A percentile compares a stretch with the other conserved stretches of the same genome.
Evolutionary conservation across 225 moss, liverwort and hornwort genomes (phyloP).

Genomic region (Lunularia cruciata): DNA sequence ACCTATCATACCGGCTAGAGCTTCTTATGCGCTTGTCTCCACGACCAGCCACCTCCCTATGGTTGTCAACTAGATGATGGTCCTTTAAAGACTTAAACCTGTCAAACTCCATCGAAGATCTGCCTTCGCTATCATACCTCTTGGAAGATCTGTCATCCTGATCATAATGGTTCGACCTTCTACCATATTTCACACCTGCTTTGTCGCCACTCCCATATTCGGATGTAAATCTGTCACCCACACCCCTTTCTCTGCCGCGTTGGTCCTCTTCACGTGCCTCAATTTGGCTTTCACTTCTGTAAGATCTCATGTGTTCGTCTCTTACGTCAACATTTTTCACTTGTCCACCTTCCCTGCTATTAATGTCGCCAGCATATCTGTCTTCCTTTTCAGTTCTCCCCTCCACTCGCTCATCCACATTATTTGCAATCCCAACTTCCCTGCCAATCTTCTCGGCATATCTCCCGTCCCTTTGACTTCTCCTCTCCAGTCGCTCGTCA

Average conservation of each 20-base stretch:
- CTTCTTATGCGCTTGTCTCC: neutral
- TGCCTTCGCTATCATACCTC: neutral
- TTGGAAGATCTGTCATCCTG: neutral
- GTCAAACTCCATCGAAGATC: neutral
- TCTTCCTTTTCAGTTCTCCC: conserved; percentile 4
- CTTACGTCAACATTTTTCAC: neutral
- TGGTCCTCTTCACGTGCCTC: neutral
- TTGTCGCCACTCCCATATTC: neutral
- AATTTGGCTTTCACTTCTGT: neutral
- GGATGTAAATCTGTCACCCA: neutral
- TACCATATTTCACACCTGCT: neutral
- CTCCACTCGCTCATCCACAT: neutral
- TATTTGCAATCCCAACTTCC: neutral
- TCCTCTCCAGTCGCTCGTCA: conserved; percentile 5
- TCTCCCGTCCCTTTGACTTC: neutral
- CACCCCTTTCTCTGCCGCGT: neutral
- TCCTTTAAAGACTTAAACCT: neutral
- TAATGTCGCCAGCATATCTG: neutral
- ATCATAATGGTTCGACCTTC: neutral
- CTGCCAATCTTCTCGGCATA: neutral
- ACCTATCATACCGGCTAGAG: too few species aligned
- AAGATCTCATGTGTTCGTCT: neutral
- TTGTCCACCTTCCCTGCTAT: neutral
- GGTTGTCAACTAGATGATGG: neutral
- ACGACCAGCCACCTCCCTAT: neutral